Conservation (phyloP, 129 eudicot genomes). For the Pulicaria dysenterica region DNA sequence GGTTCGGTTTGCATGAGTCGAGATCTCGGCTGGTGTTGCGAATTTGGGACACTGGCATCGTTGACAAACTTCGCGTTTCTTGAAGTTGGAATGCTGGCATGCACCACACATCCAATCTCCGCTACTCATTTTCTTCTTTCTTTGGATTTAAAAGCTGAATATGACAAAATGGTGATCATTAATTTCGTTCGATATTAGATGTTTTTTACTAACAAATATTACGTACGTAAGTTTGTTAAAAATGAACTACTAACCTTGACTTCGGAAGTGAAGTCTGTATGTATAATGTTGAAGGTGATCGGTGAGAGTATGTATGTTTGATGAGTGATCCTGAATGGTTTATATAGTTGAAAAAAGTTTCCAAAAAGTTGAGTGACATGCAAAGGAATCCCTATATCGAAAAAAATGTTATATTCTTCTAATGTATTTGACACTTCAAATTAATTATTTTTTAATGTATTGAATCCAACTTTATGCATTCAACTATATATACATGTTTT, state of each 20-base stretch:
- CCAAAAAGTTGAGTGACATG: slow-evolving; percentile 33
- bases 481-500: no score
- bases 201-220: no score
- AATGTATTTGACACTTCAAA: no score
- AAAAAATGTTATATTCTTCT: background rate
- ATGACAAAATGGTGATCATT: no score
- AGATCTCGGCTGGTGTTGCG: slow-evolving; percentile 33
- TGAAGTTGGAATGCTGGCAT: slow-evolving; percentile 78
- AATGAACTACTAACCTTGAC: slow-evolving; percentile 34
- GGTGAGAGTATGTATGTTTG: slow-evolving; percentile 43
- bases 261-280: slow-evolving; percentile 13
- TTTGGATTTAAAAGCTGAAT: slow-evolving; percentile 6
- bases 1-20: slow-evolving; percentile 46
- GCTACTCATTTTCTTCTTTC: slow-evolving; percentile 48
- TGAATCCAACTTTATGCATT: no score
- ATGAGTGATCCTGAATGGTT: slow-evolving; percentile 38
- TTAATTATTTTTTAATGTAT: no score
- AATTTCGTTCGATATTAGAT: no score
- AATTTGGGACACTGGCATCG: slow-evolving; percentile 48
- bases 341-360: slow-evolving; percentile 49
- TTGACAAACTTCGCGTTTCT: slow-evolving; percentile 52
- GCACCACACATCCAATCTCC: slow-evolving; percentile 94
- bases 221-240: background rate
- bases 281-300: background rate
- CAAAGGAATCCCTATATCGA: slow-evolving; percentile 13